A percentile compares a stretch with the other conserved stretches of the same genome.
phyloP scores from a whole-genome alignment of 306 rosid species.

The Ammopiptanthus mongolicus region DNA sequence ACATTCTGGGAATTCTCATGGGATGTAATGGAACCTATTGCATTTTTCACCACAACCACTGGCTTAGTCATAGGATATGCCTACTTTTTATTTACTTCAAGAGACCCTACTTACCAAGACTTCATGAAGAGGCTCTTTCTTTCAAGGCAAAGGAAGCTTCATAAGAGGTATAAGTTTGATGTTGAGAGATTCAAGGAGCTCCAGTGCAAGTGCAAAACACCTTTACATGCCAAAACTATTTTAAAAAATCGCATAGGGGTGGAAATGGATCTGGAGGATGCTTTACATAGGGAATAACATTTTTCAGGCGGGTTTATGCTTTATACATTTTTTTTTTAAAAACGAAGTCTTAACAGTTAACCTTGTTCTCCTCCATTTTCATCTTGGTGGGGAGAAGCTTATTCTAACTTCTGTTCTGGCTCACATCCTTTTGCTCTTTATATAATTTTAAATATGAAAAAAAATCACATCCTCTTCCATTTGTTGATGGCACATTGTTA shows the following conservation, averaged over 20 bases:
- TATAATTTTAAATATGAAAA: no score
- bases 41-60: constrained; percentile 65
- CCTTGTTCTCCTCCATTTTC: constrained; percentile 18
- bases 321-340: neutral
- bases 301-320: neutral
- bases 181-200: constrained; percentile 54
- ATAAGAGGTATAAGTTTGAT: constrained; percentile 61
- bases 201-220: constrained; percentile 43
- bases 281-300: constrained; percentile 38
- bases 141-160: constrained; percentile 75
- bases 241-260: constrained; percentile 56
- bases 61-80: constrained; percentile 86
- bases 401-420: constrained; percentile 20
- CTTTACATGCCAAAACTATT: constrained; percentile 46
- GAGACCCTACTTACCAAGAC: constrained; percentile 94
- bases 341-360: neutral
- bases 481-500: no score
- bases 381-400: constrained; percentile 16
- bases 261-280: constrained; percentile 65
- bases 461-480: neutral
- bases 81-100: constrained; percentile 83
- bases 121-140: constrained; percentile 79
- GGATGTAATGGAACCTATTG: constrained; percentile 96
- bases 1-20: constrained; percentile 99
- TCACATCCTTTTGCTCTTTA: constrained; percentile 1